Evolutionary conservation across 1,284 basidiomycete species (phyloP).

Genomic region (Marasmius fiardii): DNA sequence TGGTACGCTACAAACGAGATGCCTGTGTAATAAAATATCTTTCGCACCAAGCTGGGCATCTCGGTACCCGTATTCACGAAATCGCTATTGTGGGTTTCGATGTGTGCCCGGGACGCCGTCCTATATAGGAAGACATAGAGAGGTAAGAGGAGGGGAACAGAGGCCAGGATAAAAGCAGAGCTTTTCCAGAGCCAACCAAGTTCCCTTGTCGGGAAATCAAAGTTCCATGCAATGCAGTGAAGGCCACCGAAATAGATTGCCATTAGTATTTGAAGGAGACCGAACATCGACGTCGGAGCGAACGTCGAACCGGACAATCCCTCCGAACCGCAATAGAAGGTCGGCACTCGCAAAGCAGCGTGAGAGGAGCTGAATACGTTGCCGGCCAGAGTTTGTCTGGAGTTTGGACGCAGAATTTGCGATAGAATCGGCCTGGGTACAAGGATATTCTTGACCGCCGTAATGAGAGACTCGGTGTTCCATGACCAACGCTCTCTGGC

Average conservation of each 20-base stretch:
- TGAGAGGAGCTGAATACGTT: too few species aligned
- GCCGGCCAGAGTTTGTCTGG: too few species aligned
- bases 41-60: too few species aligned
- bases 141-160: background rate
- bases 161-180: background rate
- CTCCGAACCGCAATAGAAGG: background rate
- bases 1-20: background rate
- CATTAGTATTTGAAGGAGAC: background rate
- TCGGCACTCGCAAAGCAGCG: background rate
- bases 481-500: too few species aligned
- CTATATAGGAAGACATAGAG: too few species aligned
- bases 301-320: too few species aligned
- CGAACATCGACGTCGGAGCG: background rate
- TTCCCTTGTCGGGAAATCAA: constrained; percentile 3
- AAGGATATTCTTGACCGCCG: too few species aligned
- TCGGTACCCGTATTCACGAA: too few species aligned
- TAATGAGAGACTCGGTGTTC: too few species aligned
- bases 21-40: too few species aligned
- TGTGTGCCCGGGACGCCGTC: background rate
- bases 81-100: background rate
- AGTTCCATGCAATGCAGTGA: constrained; percentile 9
- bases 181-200: constrained; percentile 3
- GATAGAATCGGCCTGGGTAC: too few species aligned
- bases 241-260: constrained; percentile 6
- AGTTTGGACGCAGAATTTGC: too few species aligned